Base-by-base conservation (phyloP, 257 asterid genomes). In the Capsicum chinense region DNA sequence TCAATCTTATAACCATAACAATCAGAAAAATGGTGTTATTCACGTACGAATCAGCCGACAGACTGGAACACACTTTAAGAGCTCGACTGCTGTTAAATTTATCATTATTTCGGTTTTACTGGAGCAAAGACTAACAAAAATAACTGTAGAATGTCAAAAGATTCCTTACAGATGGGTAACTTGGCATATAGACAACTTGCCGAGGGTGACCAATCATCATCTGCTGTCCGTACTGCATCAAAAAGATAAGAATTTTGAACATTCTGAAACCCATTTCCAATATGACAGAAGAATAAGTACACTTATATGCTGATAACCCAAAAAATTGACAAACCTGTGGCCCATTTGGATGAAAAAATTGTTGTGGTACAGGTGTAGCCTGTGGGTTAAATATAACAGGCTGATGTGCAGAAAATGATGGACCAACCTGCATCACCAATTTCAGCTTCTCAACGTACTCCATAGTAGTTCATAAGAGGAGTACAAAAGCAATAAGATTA, bases 131-230 rank as follows among this genome's bases (percentile, higher is more conserved):
- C 21, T 26, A 26, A 26, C 26, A 54, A 78, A 76, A 33, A 26
- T 26, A 54, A 52, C 14, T 7, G 48, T 14, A 78, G 54, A 26
- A 78, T 78, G 33, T 26, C 42, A 78, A 78, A 39, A 64, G 85
- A 35, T 58, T 86, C 88, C 97, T 92, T 93, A 97, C 99, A 10
- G 92, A 78, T 56, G 95, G 92, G 88, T 90, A 96, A 44, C 91
- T 63, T 56, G 97, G 98, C 98, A 93, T 91, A 90, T 95, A 97
- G 85, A 95, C 15, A 67, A 95, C 87, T 56, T 97, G 97, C 87
- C 92, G 95, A 86, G 92, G 97, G 83, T 95, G 99, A 84, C 99
- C 95, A 69, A 94, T 87, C 79, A 95, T 90, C 97, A 97, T 93
- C 84, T 93, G 98, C 88, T 94, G 99, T 52, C 95, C 97, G 85